Percentiles rank a stretch among this genome's conserved stretches.
Conservation (phyloP, 2,329 filamentous ascomycete genomes). For the Parastagonospora nodorum region DNA sequence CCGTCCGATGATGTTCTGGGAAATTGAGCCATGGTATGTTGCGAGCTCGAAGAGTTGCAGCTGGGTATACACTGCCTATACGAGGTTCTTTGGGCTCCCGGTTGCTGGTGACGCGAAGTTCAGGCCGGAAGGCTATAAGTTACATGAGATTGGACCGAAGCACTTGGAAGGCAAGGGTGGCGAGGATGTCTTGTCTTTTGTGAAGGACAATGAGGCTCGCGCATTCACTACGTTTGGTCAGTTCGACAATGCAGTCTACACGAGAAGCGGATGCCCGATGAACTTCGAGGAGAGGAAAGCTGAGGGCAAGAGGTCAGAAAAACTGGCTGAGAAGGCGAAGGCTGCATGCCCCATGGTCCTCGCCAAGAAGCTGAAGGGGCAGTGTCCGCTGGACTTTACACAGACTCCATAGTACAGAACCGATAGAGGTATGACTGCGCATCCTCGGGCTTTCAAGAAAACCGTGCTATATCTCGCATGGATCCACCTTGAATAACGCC, state of each 20-base stretch:
- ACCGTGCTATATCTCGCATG: constrained; percentile 24
- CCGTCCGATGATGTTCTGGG: constrained; percentile 6
- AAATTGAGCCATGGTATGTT: constrained; percentile 11
- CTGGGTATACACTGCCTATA: constrained; percentile 2
- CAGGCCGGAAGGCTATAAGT: constrained; percentile 5
- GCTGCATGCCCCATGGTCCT: neutral
- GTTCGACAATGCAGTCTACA: constrained; percentile 1
- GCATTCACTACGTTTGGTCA: constrained; percentile 10
- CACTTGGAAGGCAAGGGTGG: constrained; percentile 11
- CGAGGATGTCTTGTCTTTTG: constrained; percentile 9
- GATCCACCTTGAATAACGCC: constrained; percentile 34
- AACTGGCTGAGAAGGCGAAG: too few relatives aligned
- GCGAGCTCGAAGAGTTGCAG: constrained; percentile 4
- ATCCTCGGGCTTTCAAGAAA: neutral
- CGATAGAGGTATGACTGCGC: neutral
- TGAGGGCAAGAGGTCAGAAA: too few relatives aligned
- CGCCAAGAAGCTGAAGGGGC: neutral
- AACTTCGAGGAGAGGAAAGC: neutral
- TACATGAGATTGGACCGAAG: constrained; percentile 11
- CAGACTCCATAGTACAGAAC: neutral
- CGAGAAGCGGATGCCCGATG: neutral
- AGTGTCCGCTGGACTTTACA: neutral
- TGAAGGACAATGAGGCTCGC: neutral
- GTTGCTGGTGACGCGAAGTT: constrained; percentile 9
- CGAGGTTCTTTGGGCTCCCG: constrained; percentile 2